A percentile compares a stretch with the other conserved stretches of the same genome.
Conservation (phyloP, 169 alveolate genomes). For the Plasmodium coatneyi region DNA sequence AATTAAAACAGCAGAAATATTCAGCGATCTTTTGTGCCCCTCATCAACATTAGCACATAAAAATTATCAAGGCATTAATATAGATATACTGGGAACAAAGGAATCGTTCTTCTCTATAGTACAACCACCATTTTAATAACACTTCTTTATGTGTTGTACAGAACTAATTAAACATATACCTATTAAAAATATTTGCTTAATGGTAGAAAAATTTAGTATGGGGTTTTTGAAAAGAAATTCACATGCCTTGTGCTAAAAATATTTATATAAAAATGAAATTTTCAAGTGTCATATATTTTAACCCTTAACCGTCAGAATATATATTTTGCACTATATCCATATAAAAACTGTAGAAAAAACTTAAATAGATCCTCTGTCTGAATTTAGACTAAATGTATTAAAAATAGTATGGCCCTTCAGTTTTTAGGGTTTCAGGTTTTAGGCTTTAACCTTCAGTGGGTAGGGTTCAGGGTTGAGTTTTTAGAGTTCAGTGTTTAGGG, state of each 20-base stretch:
- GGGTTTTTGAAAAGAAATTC: no score
- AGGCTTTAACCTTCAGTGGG: no score
- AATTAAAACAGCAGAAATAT: neutral
- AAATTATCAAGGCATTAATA: neutral
- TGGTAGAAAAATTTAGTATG: neutral
- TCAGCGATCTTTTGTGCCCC: neutral
- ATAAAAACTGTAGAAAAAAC: neutral
- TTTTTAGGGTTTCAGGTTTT: no score
- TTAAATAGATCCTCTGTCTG: neutral
- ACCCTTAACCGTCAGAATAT: neutral
- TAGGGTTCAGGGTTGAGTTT: no score
- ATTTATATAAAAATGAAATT: no score
- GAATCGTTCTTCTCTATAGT: neutral
- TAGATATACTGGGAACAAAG: no score
- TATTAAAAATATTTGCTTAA: no score
- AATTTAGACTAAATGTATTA: neutral
- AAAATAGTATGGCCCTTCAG: neutral
- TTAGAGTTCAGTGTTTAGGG: no score
- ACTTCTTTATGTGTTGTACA: neutral
- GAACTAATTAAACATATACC: neutral
- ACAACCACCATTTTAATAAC: neutral
- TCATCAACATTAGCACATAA: neutral
- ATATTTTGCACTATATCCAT: neutral
- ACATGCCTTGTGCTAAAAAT: neutral
- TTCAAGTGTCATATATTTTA: neutral